These are phyloP conservation scores for Lunularia cruciata DNA, from an alignment of 225 moss, liverwort and hornwort genomes.

Conservation along the genomic window DNA sequence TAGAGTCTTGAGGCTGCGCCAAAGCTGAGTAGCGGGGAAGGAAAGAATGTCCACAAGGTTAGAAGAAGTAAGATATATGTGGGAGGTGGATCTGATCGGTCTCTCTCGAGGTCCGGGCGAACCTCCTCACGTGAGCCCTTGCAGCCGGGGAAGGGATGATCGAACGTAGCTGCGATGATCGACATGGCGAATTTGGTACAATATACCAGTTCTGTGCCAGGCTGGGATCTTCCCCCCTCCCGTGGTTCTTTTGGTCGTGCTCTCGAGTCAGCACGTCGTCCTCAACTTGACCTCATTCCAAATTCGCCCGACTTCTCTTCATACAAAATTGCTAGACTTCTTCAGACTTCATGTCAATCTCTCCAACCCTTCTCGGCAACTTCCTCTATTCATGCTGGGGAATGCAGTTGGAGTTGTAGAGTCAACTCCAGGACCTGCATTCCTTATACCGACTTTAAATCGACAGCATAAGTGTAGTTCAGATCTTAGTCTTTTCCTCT, in stretches of 20 bases:
- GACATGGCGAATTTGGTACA: no score
- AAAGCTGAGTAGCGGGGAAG: no score
- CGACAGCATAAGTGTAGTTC: background rate
- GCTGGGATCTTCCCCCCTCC: background rate
- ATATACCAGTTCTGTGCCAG: background rate
- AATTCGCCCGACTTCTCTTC: background rate
- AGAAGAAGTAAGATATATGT: no score
- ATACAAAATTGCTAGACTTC: background rate
- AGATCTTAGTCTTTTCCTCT: background rate
- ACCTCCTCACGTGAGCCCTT: no score
- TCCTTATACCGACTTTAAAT: background rate
- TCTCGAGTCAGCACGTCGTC: background rate
- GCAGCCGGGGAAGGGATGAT: no score
- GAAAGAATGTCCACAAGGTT: no score
- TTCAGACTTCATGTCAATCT: background rate
- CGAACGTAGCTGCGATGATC: no score
- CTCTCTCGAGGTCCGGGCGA: no score
- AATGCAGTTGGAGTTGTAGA: background rate
- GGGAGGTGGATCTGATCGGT: no score
- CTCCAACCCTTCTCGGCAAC: no score
- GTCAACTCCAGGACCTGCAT: background rate
- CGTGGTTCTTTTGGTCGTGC: background rate
- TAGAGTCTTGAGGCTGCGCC: no score
- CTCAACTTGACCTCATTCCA: background rate
- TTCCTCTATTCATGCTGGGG: background rate